phyloP scores from a whole-genome alignment of 768 basidiomycete genomes.

The Lyophyllum shimeji region DNA sequence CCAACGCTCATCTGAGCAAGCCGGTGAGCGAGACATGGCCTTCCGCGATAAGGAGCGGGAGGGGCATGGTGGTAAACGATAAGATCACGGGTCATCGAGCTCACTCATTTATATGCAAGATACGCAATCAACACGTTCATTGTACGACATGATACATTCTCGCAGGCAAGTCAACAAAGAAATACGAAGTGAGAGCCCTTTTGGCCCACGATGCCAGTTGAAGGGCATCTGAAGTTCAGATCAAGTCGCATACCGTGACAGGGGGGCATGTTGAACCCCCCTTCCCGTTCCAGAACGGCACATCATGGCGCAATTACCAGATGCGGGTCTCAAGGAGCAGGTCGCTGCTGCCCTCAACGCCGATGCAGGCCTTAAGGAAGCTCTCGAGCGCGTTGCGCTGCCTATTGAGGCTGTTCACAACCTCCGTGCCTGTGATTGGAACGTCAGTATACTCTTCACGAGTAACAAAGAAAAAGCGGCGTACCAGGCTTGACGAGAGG shows the following conservation, averaged over 20 bases:
- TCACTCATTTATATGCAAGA: not conserved
- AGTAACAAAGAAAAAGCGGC: conserved; percentile 11
- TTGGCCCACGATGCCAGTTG: conserved; percentile 7
- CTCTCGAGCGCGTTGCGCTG: conserved; percentile 93
- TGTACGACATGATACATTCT: not conserved
- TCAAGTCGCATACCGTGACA: not conserved
- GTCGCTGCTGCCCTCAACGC: conserved; percentile 81
- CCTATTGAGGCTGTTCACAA: conserved; percentile 93
- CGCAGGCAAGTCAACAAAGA: not conserved
- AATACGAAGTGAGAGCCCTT: not conserved
- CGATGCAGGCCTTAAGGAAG: conserved; percentile 94
- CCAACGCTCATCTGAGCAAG: too few relatives aligned
- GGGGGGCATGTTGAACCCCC: conserved; percentile 11
- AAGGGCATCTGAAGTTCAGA: not conserved
- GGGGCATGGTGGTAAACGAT: too few relatives aligned
- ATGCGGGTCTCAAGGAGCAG: conserved; percentile 84
- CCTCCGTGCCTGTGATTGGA: conserved; percentile 61
- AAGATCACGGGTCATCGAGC: too few relatives aligned
- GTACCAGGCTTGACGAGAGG: conserved; percentile 91
- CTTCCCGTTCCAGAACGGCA: not conserved
- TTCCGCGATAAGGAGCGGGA: too few relatives aligned
- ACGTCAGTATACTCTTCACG: conserved; percentile 1
- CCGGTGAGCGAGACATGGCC: too few relatives aligned
- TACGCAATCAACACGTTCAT: not conserved
- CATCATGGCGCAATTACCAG: conserved; percentile 56